phyloP scores from a whole-genome alignment of 805 yeast species.

The Suhomyces sp. region DNA sequence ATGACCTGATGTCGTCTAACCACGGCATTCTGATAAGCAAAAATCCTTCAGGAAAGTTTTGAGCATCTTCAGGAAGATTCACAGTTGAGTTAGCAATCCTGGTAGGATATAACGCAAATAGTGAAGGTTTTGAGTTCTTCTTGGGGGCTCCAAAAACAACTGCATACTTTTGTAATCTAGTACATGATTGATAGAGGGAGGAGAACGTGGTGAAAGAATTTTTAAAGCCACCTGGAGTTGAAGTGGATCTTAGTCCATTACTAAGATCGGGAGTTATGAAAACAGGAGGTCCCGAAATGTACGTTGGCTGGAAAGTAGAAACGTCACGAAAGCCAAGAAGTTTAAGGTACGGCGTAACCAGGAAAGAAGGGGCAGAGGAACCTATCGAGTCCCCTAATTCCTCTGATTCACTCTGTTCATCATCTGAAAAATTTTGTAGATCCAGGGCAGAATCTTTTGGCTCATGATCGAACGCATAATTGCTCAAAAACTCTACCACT shows the following conservation, averaged over 20 bases:
- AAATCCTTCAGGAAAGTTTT: slow-evolving; percentile 73
- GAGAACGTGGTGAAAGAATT: slow-evolving; percentile 71
- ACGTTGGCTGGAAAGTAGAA: slow-evolving; percentile 46
- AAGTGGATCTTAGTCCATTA: slow-evolving; percentile 28
- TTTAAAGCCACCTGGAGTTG: slow-evolving; percentile 39
- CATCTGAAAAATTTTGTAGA: not conserved
- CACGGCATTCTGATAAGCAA: slow-evolving; percentile 69
- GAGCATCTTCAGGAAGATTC: slow-evolving; percentile 9
- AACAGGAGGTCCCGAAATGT: slow-evolving; percentile 53
- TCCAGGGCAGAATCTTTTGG: slow-evolving; percentile 9
- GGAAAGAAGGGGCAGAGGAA: slow-evolving; percentile 12
- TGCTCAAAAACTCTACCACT: slow-evolving; percentile 27
- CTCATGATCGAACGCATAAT: slow-evolving; percentile 36
- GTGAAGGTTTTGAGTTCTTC: slow-evolving; percentile 50
- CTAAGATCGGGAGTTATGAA: slow-evolving; percentile 68
- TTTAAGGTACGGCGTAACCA: slow-evolving; percentile 51
- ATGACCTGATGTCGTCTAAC: slow-evolving; percentile 67
- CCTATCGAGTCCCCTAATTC: too few relatives aligned
- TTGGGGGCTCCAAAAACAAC: slow-evolving; percentile 71
- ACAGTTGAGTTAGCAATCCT: slow-evolving; percentile 20
- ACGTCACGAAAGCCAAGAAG: slow-evolving; percentile 65
- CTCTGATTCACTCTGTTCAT: not conserved
- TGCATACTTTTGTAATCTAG: slow-evolving; percentile 53
- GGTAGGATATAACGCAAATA: slow-evolving; percentile 64
- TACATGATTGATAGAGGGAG: slow-evolving; percentile 62